phyloP scores from a whole-genome alignment of 2,329 filamentous ascomycete species.

The Talaromyces albobiverticillius region DNA sequence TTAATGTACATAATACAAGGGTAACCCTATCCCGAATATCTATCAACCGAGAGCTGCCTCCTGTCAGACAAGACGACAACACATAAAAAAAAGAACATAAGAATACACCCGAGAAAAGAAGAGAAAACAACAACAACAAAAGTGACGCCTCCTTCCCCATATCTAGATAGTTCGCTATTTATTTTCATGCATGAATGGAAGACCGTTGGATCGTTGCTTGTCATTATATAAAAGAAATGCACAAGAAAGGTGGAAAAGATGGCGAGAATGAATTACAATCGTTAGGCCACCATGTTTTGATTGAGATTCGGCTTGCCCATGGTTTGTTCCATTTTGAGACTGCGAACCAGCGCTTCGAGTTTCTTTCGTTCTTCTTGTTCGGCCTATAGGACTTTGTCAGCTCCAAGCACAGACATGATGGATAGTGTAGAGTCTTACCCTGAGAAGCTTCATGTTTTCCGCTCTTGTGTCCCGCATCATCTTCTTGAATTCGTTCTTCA shows the following conservation, averaged over 20 bases:
- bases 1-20: too few species aligned
- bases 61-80: too few species aligned
- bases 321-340: slow-evolving; percentile 41
- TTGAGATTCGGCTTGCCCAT: slow-evolving; percentile 32
- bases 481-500: slow-evolving; percentile 74
- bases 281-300: slow-evolving; percentile 33
- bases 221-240: background rate
- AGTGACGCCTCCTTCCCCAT: background rate
- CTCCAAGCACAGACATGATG: background rate
- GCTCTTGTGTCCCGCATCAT: slow-evolving; percentile 72
- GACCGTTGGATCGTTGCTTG: background rate
- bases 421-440: slow-evolving; percentile 49
- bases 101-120: background rate
- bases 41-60: too few species aligned
- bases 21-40: too few species aligned
- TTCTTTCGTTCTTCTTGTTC: slow-evolving; percentile 70
- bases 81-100: background rate
- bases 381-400: slow-evolving; percentile 43
- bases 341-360: slow-evolving; percentile 62
- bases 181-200: background rate
- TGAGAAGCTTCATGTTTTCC: slow-evolving; percentile 63
- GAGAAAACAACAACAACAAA: background rate
- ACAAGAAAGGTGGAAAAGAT: slow-evolving; percentile 2
- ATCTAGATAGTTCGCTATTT: background rate
- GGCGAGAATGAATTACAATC: background rate